These are phyloP conservation scores for Ganoderma meredithae DNA, from an alignment of 1,284 basidiomycete genomes.

Conservation along the genomic window DNA sequence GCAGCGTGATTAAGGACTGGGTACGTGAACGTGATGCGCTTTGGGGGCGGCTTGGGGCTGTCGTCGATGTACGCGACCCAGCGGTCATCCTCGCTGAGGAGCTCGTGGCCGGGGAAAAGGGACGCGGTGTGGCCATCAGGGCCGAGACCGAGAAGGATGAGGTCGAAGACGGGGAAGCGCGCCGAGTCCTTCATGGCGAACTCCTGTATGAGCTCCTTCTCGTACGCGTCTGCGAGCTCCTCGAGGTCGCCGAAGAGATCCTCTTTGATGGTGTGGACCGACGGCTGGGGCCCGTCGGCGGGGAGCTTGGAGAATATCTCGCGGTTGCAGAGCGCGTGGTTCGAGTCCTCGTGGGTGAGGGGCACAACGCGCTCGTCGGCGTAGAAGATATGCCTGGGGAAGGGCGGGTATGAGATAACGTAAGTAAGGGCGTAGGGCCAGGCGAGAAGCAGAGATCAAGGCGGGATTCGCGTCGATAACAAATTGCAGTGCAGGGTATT, in stretches of 20 bases:
- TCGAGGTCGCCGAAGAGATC: conserved; percentile 80
- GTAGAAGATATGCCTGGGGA: conserved; percentile 93
- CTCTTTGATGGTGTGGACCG: conserved; percentile 90
- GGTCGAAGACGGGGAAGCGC: conserved; percentile 94
- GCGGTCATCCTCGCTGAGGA: conserved; percentile 85
- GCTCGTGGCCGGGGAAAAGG: conserved; percentile 91
- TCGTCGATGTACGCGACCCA: conserved; percentile 97
- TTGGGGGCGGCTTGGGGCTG: conserved; percentile 93
- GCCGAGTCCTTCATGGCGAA: conserved; percentile 92
- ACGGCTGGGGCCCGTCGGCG: conserved; percentile 62
- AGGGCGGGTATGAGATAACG: neutral
- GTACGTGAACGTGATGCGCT: conserved; percentile 90
- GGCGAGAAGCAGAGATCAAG: conserved; percentile 12
- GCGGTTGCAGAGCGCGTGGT: conserved; percentile 82
- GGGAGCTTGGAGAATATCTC: conserved; percentile 88
- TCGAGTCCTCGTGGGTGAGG: conserved; percentile 91
- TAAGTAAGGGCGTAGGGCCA: neutral
- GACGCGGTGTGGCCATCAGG: conserved; percentile 97
- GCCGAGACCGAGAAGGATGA: conserved; percentile 93
- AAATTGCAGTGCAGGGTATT: neutral
- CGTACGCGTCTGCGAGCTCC: conserved; percentile 92
- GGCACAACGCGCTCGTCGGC: conserved; percentile 97
- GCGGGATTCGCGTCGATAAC: conserved; percentile 12
- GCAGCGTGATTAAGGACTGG: conserved; percentile 94
- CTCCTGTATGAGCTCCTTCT: conserved; percentile 89